A percentile compares a stretch with the other conserved stretches of the same genome.
Conservation (phyloP, 2,329 filamentous ascomycete species). For the Clonostachys sp. region DNA sequence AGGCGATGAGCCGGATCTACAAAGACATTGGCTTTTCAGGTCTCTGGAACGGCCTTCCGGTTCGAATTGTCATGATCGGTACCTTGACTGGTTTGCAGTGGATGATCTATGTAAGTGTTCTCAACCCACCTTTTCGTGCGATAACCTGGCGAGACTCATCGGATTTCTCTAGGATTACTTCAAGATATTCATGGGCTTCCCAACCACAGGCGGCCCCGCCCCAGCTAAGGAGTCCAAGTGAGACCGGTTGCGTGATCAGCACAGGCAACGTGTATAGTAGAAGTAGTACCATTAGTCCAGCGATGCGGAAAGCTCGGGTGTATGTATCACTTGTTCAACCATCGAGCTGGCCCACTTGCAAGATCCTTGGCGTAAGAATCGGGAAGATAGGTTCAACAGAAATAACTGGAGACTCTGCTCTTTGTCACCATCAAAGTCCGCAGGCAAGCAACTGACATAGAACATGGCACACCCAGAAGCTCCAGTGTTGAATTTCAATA, state of each 20-base stretch:
- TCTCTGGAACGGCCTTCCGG: slow-evolving; percentile 87
- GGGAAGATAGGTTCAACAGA: too few species aligned
- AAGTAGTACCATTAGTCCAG: too few species aligned
- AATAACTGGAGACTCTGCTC: too few species aligned
- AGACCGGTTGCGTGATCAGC: background rate
- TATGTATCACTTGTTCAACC: too few species aligned
- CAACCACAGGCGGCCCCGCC: slow-evolving; percentile 72
- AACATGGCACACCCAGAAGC: too few species aligned
- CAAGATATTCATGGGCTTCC: slow-evolving; percentile 86
- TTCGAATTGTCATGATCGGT: slow-evolving; percentile 86
- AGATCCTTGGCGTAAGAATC: too few species aligned
- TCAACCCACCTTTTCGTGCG: background rate
- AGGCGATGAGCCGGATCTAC: slow-evolving; percentile 77
- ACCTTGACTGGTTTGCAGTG: slow-evolving; percentile 81
- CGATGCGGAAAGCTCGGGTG: too few species aligned
- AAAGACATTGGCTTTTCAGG: slow-evolving; percentile 80
- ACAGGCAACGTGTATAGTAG: too few species aligned
- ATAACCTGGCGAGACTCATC: background rate
- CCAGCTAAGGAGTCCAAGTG: slow-evolving; percentile 46
- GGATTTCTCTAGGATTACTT: slow-evolving; percentile 61
- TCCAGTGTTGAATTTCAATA: too few species aligned
- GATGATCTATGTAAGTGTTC: slow-evolving; percentile 75
- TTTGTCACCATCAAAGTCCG: too few species aligned
- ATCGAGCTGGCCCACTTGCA: too few species aligned
- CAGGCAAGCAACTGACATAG: too few species aligned